Conservation (phyloP, 306 rosid species). For the Castanea sativa region DNA sequence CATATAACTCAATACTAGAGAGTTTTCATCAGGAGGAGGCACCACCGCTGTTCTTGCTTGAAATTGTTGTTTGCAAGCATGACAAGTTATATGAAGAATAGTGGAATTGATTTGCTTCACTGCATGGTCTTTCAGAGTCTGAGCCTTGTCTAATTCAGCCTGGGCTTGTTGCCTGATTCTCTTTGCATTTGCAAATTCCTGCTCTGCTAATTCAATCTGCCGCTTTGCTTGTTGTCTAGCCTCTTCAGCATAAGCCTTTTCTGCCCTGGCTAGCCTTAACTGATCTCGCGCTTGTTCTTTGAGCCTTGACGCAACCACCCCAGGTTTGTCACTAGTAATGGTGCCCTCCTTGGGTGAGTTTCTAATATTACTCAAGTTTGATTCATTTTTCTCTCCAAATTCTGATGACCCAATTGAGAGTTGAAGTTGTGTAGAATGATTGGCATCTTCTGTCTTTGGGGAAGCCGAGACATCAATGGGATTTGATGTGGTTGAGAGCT, state of each 20-base stretch:
- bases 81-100: conserved; percentile 90
- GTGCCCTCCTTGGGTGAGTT: conserved; percentile 56
- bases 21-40: conserved; percentile 35
- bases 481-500: conserved; percentile 61
- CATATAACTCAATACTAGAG: conserved; percentile 58
- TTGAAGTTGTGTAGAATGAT: conserved; percentile 67
- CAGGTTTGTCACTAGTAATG: conserved; percentile 31
- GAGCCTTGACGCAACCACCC: conserved; percentile 28
- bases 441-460: conserved; percentile 33
- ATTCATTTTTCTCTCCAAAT: conserved; percentile 39
- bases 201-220: conserved; percentile 77
- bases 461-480: conserved; percentile 33
- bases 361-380: conserved; percentile 20
- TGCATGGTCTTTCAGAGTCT: conserved; percentile 67
- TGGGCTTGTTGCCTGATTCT: conserved; percentile 84
- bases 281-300: conserved; percentile 61
- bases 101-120: conserved; percentile 73
- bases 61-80: conserved; percentile 67
- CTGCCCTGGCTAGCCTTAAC: conserved; percentile 73
- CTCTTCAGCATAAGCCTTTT: conserved; percentile 77
- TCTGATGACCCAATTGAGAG: conserved; percentile 88
- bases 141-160: conserved; percentile 73
- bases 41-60: conserved; percentile 26
- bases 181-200: conserved; percentile 80
- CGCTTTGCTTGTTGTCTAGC: conserved; percentile 75